Conservation (phyloP, 2,329 filamentous ascomycete species). For the Lizonia empirigonia region DNA sequence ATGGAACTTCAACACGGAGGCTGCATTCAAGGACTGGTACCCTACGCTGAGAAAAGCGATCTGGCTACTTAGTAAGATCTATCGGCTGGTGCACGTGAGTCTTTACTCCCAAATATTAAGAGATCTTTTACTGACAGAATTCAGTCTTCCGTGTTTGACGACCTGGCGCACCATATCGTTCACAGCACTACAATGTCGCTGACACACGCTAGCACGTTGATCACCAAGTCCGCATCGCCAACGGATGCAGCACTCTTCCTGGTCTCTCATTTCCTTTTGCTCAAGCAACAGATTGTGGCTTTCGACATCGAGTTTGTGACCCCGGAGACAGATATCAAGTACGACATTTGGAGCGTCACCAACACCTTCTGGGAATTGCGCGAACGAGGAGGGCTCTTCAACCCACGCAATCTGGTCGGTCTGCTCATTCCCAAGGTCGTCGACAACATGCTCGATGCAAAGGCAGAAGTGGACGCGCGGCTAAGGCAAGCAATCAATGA, state of each 20-base stretch:
- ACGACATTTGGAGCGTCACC: slow-evolving; percentile 70
- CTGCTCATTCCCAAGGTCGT: slow-evolving; percentile 69
- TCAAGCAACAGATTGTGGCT: slow-evolving; percentile 94
- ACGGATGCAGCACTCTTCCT: slow-evolving; percentile 88
- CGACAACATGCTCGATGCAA: slow-evolving; percentile 74
- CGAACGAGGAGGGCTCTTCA: slow-evolving; percentile 68
- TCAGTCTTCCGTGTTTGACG: slow-evolving; percentile 70
- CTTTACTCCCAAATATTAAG: not conserved
- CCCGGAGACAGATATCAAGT: slow-evolving; percentile 62
- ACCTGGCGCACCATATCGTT: slow-evolving; percentile 80
- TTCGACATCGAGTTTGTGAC: slow-evolving; percentile 86
- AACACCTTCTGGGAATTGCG: slow-evolving; percentile 71
- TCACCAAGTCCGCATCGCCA: slow-evolving; percentile 67
- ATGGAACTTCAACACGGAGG: slow-evolving; percentile 62
- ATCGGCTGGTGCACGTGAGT: slow-evolving; percentile 69
- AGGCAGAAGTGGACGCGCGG: slow-evolving; percentile 68
- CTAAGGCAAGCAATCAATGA: slow-evolving; percentile 69
- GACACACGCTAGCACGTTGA: slow-evolving; percentile 73
- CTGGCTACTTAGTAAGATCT: slow-evolving; percentile 71
- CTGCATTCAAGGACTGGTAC: slow-evolving; percentile 66
- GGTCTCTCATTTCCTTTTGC: slow-evolving; percentile 89
- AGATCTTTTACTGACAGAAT: not conserved
- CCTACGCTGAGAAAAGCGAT: slow-evolving; percentile 70
- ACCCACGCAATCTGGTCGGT: slow-evolving; percentile 65
- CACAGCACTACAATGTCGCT: slow-evolving; percentile 87